Evolutionary conservation across 768 basidiomycete species (phyloP).

Genomic region (Tephrocybe sp.): DNA sequence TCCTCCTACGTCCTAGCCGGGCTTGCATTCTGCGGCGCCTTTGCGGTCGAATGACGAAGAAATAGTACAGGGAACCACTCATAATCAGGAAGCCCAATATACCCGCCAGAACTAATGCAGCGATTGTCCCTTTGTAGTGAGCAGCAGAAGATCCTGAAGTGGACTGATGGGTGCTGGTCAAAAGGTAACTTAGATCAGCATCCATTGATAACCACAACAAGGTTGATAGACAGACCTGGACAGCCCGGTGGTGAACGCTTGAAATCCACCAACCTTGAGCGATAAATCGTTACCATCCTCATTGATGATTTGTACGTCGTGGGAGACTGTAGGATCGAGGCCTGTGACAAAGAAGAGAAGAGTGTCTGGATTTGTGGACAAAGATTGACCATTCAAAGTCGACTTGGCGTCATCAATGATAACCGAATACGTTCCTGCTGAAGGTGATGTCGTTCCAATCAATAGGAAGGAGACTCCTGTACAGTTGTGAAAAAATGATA

Average conservation of each 20-base stretch:
- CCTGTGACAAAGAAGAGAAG: slow-evolving; percentile 66
- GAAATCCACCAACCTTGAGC: slow-evolving; percentile 49
- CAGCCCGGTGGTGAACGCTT: slow-evolving; percentile 36
- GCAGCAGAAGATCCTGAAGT: slow-evolving; percentile 7
- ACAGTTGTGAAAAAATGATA: neutral
- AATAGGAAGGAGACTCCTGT: slow-evolving; percentile 64
- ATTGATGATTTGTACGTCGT: slow-evolving; percentile 59
- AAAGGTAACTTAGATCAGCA: neutral
- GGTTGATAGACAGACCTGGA: slow-evolving; percentile 20
- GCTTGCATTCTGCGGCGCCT: slow-evolving; percentile 25
- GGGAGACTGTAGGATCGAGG: slow-evolving; percentile 48
- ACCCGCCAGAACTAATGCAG: slow-evolving; percentile 61
- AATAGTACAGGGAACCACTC: slow-evolving; percentile 39
- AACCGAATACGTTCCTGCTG: slow-evolving; percentile 60
- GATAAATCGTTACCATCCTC: slow-evolving; percentile 51
- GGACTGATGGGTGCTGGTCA: neutral
- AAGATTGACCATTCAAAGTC: slow-evolving; percentile 49
- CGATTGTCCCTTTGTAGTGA: slow-evolving; percentile 58
- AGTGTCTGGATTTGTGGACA: slow-evolving; percentile 48
- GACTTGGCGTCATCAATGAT: slow-evolving; percentile 42
- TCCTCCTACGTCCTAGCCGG: slow-evolving; percentile 10
- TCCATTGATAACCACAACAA: neutral
- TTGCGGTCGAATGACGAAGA: slow-evolving; percentile 50
- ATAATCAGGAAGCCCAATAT: slow-evolving; percentile 50
- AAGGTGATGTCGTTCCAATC: slow-evolving; percentile 57